These are phyloP conservation scores for Zelopaecilomyces penicillatus DNA, from an alignment of 2,329 filamentous ascomycete genomes.

Conservation along the genomic window DNA sequence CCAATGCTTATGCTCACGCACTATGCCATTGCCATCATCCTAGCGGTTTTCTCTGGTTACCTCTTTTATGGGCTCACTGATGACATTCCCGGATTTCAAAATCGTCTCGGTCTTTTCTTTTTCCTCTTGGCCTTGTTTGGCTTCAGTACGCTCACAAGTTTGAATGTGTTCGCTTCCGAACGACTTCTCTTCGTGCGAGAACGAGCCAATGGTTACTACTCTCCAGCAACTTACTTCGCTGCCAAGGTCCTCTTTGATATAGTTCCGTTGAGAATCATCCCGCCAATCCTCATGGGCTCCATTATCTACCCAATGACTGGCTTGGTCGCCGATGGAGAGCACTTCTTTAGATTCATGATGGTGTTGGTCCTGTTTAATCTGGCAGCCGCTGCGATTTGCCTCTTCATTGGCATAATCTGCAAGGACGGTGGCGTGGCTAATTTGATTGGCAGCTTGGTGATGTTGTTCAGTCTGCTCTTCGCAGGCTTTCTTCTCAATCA, in stretches of 20 bases:
- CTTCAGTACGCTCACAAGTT: slow-evolving; percentile 88
- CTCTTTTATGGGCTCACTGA: slow-evolving; percentile 95
- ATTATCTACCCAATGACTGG: slow-evolving; percentile 99
- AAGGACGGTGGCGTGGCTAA: slow-evolving; percentile 87
- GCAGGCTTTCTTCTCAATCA: slow-evolving; percentile 91
- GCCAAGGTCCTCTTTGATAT: slow-evolving; percentile 99
- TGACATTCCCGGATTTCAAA: slow-evolving; percentile 96
- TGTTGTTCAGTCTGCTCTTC: slow-evolving; percentile 95
- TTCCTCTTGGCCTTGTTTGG: slow-evolving; percentile 93
- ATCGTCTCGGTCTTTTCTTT: slow-evolving; percentile 93
- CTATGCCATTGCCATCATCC: slow-evolving; percentile 90
- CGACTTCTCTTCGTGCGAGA: slow-evolving; percentile 86
- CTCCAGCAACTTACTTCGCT: slow-evolving; percentile 85
- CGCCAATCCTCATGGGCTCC: slow-evolving; percentile 87
- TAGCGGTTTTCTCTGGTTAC: slow-evolving; percentile 89
- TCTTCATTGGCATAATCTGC: slow-evolving; percentile 95
- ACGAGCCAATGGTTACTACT: slow-evolving; percentile 93
- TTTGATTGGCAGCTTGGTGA: slow-evolving; percentile 86
- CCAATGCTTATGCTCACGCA: slow-evolving; percentile 98
- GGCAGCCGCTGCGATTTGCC: slow-evolving; percentile 82
- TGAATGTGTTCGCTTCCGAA: slow-evolving; percentile 89
- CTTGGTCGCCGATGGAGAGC: slow-evolving; percentile 67
- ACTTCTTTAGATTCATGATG: slow-evolving; percentile 87
- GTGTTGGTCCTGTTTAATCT: slow-evolving; percentile 94
- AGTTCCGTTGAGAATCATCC: slow-evolving; percentile 84